These are phyloP conservation scores for Cystobasidiaceae sp. DNA, from an alignment of 1,284 basidiomycete genomes.

Conservation along the genomic window DNA sequence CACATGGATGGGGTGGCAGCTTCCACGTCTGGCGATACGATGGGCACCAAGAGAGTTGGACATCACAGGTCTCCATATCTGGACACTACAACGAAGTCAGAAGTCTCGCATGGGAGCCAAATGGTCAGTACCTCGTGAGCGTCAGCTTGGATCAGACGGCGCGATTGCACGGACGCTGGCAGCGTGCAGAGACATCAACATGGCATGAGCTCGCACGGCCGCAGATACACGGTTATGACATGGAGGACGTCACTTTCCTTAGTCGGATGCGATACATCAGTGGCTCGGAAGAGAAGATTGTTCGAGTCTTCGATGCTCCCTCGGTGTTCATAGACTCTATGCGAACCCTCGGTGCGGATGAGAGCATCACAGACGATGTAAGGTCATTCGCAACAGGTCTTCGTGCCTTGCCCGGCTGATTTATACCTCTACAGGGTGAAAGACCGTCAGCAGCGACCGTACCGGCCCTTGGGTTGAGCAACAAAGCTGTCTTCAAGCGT, in stretches of 20 bases:
- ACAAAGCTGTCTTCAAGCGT: constrained; percentile 52
- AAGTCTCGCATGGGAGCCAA: constrained; percentile 75
- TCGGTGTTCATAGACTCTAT: constrained; percentile 64
- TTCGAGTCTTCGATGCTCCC: constrained; percentile 83
- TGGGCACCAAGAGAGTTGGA: constrained; percentile 53
- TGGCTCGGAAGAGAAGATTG: constrained; percentile 87
- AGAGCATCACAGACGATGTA: constrained; percentile 48
- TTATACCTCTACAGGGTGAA: constrained; percentile 41
- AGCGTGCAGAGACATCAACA: constrained; percentile 35
- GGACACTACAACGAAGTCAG: constrained; percentile 76
- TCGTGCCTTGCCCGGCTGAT: background rate
- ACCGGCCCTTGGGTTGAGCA: constrained; percentile 69
- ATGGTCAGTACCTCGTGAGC: constrained; percentile 75
- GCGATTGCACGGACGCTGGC: constrained; percentile 65
- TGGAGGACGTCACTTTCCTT: constrained; percentile 73
- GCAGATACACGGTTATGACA: constrained; percentile 90
- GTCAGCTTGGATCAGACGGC: constrained; percentile 78
- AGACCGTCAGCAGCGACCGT: constrained; percentile 62
- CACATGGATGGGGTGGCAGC: constrained; percentile 87
- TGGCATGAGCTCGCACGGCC: constrained; percentile 89
- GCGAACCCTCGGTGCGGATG: constrained; percentile 48
- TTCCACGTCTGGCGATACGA: constrained; percentile 69
- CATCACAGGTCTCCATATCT: constrained; percentile 65
- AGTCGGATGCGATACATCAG: constrained; percentile 71
- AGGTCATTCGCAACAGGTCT: constrained; percentile 20